phyloP scores from a whole-genome alignment of 345 rosid genomes.

The Sonneratia caseolaris region DNA sequence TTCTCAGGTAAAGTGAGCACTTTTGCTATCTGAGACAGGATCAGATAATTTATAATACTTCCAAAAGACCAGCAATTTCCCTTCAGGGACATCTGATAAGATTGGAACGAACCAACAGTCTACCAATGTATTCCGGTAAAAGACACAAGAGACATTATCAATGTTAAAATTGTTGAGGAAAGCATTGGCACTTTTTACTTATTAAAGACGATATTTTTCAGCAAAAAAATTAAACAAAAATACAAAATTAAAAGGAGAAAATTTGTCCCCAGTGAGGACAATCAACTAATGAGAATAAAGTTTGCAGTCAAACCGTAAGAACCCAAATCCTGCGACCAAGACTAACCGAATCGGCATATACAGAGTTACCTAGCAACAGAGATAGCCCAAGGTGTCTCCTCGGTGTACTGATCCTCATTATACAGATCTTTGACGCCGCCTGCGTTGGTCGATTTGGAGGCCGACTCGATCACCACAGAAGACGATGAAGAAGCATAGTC shows the following conservation, averaged over 20 bases:
- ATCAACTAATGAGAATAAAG: no score
- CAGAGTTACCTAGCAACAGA: constrained; percentile 65
- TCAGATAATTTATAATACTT: neutral
- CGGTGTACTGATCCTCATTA: constrained; percentile 63
- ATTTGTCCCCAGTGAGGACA: no score
- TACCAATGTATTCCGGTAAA: no score
- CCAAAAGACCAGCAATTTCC: no score
- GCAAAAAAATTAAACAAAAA: no score
- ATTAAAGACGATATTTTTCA: no score
- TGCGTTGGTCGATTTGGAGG: constrained; percentile 29
- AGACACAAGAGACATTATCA: no score
- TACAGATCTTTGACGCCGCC: constrained; percentile 58
- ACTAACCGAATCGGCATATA: neutral
- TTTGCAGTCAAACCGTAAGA: neutral
- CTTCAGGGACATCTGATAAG: no score
- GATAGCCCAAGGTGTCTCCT: constrained; percentile 78
- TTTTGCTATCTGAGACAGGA: neutral
- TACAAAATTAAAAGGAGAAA: no score
- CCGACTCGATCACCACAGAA: constrained; percentile 32
- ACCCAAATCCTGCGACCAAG: neutral
- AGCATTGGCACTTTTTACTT: no score
- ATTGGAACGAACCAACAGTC: no score
- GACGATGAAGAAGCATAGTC: neutral
- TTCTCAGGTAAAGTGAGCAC: neutral
- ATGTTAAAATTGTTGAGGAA: no score